Evolutionary conservation across 2,329 filamentous ascomycete species (phyloP).

Genomic region (Didymella pomorum): DNA sequence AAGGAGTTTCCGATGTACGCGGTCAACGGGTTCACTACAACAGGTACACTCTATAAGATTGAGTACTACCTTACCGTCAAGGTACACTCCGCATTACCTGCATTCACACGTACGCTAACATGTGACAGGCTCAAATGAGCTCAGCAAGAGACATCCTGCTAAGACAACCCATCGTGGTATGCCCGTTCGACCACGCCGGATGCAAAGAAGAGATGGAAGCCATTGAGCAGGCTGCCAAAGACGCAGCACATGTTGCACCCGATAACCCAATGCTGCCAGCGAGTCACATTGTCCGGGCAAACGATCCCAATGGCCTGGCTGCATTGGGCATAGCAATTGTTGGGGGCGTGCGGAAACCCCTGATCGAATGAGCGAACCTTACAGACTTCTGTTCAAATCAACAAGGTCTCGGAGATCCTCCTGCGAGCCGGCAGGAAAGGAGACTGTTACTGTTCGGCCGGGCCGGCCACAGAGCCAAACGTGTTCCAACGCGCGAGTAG

Average conservation of each 20-base stretch:
- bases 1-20: slow-evolving; percentile 88
- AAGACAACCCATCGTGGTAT: slow-evolving; percentile 93
- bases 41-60: slow-evolving; percentile 94
- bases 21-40: slow-evolving; percentile 90
- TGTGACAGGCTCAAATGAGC: slow-evolving; percentile 84
- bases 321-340: slow-evolving; percentile 70
- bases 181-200: slow-evolving; percentile 90
- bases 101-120: slow-evolving; percentile 18
- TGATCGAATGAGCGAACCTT: slow-evolving; percentile 67
- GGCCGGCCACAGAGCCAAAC: not conserved
- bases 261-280: slow-evolving; percentile 94
- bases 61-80: slow-evolving; percentile 96
- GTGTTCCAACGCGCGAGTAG: not conserved
- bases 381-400: not conserved
- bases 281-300: slow-evolving; percentile 79
- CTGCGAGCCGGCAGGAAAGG: not conserved
- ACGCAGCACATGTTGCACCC: slow-evolving; percentile 85
- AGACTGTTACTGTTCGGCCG: not conserved
- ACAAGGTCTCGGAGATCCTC: not conserved
- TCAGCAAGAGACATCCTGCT: slow-evolving; percentile 87
- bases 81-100: slow-evolving; percentile 59
- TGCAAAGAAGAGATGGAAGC: slow-evolving; percentile 99
- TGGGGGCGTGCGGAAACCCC: slow-evolving; percentile 66
- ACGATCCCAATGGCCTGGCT: slow-evolving; percentile 70
- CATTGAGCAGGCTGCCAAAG: slow-evolving; percentile 93